A percentile compares a stretch with the other conserved stretches of the same genome.
phyloP scores from a whole-genome alignment of 78 protist species.

The Dictyostelium intermedium region DNA sequence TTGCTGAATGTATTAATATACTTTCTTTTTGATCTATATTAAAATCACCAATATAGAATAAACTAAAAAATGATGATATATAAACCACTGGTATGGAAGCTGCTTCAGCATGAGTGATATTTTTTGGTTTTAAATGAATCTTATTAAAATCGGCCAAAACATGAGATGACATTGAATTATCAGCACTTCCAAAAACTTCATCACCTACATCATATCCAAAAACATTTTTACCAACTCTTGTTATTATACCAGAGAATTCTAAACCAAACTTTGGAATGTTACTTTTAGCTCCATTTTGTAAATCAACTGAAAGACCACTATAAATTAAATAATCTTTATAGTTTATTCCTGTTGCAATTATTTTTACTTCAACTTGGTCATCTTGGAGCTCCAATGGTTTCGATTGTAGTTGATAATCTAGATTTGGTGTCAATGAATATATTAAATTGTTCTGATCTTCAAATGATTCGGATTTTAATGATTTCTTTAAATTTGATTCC shows the following conservation, averaged over 20 bases:
- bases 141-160: background rate
- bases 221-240: constrained; percentile 10
- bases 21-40: background rate
- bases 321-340: constrained; percentile 19
- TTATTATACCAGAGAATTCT: constrained; percentile 33
- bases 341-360: constrained; percentile 5
- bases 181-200: constrained; percentile 2
- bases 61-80: constrained; percentile 8
- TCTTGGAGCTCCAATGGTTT: background rate
- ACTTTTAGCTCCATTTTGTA: background rate
- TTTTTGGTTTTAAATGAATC: background rate
- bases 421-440: background rate
- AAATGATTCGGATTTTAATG: background rate
- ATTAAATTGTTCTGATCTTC: background rate
- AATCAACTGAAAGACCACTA: background rate
- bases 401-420: background rate
- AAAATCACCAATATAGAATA: background rate
- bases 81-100: constrained; percentile 60
- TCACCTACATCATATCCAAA: constrained; percentile 5
- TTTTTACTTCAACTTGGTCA: constrained; percentile 24
- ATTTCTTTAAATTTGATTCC: background rate
- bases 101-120: constrained; percentile 22
- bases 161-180: background rate
- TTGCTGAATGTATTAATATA: constrained; percentile 84
- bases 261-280: background rate